phyloP scores from a whole-genome alignment of 2,329 filamentous ascomycete species.

The Dryadomyces quercus-mongolicae region DNA sequence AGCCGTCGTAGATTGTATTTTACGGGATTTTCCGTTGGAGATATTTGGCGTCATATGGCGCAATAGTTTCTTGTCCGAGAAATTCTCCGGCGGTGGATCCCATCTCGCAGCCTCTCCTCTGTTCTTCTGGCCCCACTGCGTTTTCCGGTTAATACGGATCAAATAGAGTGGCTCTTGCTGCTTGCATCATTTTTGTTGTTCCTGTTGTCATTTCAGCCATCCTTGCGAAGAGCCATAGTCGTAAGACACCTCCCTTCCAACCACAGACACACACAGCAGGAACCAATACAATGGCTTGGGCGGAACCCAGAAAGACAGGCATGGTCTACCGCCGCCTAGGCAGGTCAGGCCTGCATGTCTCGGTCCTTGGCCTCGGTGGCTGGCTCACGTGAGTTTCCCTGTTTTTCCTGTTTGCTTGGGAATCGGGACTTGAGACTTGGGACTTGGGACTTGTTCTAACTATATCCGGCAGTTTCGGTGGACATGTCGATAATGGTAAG shows the following conservation, averaged over 20 bases:
- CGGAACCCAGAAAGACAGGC: constrained; percentile 30
- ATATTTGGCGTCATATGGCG: background rate
- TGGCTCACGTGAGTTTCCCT: constrained; percentile 33
- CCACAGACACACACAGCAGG: no score
- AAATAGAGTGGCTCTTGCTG: background rate
- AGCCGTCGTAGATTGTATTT: no score
- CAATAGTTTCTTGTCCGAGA: background rate
- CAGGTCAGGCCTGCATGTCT: constrained; percentile 52
- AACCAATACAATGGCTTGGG: constrained; percentile 25
- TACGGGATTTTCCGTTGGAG: no score
- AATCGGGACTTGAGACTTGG: background rate
- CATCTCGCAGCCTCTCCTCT: background rate
- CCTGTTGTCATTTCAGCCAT: background rate
- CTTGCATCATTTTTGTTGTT: background rate
- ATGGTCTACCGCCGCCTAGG: constrained; percentile 30
- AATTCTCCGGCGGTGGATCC: background rate
- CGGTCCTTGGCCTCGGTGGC: constrained; percentile 50
- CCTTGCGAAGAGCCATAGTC: background rate
- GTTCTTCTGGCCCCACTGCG: background rate
- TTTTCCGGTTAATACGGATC: background rate
- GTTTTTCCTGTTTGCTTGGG: constrained; percentile 18
- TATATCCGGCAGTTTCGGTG: constrained; percentile 14
- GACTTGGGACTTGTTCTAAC: background rate
- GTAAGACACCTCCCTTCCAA: background rate
- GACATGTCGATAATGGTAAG: constrained; percentile 19